Conservation (phyloP, 1,139 yeast species). For the Saccharomycopsis hybrid region DNA sequence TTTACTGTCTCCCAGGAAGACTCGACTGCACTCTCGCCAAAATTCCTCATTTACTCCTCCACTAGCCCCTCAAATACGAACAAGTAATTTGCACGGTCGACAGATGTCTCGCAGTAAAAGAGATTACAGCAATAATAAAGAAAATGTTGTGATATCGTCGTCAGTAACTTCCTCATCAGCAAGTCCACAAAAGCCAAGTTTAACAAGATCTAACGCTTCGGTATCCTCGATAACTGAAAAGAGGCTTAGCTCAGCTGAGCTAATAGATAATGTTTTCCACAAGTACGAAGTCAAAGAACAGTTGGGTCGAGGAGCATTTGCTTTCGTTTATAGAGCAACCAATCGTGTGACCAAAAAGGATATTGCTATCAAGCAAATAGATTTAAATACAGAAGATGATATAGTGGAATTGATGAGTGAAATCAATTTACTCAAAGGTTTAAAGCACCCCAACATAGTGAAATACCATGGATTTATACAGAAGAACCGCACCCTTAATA, state of each 20-base stretch:
- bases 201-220: too few species aligned
- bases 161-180: neutral
- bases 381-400: constrained; percentile 44
- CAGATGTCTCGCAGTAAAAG: neutral
- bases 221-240: neutral
- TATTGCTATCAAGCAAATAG: constrained; percentile 82
- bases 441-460: constrained; percentile 81
- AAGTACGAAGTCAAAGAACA: constrained; percentile 54
- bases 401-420: constrained; percentile 68
- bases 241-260: constrained; percentile 18
- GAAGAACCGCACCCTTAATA: constrained; percentile 57
- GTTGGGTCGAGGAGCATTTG: constrained; percentile 77
- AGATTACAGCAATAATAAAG: neutral
- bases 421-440: constrained; percentile 71
- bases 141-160: neutral
- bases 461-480: constrained; percentile 85
- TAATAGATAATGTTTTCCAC: constrained; percentile 30
- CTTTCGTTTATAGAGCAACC: constrained; percentile 62
- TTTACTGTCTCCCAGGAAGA: too few species aligned
- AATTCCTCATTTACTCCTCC: neutral
- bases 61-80: too few species aligned
- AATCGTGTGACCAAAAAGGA: constrained; percentile 59
- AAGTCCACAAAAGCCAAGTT: neutral
- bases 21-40: neutral
- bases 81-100: neutral